Evolutionary conservation across 129 eudicot species (phyloP).

Genomic region (Arctium lappa): DNA sequence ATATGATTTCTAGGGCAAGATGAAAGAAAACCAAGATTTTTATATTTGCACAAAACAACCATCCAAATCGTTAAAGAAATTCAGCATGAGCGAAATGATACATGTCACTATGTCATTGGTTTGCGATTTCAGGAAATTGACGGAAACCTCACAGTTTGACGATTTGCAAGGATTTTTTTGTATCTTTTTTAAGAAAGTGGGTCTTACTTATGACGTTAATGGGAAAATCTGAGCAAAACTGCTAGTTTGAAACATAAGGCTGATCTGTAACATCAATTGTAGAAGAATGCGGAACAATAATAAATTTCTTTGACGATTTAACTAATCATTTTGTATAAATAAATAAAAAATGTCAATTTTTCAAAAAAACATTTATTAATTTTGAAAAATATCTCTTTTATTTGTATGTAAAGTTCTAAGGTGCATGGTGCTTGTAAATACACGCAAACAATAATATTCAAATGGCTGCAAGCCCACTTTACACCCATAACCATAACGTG

Average conservation of each 20-base stretch:
- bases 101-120: not conserved
- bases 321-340: not conserved
- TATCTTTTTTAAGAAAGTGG: not conserved
- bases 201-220: not conserved
- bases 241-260: too few species aligned
- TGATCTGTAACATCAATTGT: too few species aligned
- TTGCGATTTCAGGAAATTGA: not conserved
- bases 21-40: not conserved
- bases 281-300: not conserved
- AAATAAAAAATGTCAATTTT: too few species aligned
- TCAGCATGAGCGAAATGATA: not conserved
- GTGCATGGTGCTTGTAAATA: not conserved
- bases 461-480: not conserved
- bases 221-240: too few species aligned
- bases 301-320: not conserved
- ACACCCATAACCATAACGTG: constrained; percentile 12
- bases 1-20: not conserved
- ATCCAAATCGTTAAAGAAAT: not conserved
- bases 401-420: constrained; percentile 1
- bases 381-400: not conserved
- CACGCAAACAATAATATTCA: constrained; percentile 23
- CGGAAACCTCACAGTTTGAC: not conserved
- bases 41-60: not conserved
- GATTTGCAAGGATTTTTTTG: not conserved
- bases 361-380: too few species aligned